Evolutionary conservation across 164 flowering plant species (phyloP), one percentile per base, ranked within the genome.

Genomic region (Berberis vulgaris): DNA sequence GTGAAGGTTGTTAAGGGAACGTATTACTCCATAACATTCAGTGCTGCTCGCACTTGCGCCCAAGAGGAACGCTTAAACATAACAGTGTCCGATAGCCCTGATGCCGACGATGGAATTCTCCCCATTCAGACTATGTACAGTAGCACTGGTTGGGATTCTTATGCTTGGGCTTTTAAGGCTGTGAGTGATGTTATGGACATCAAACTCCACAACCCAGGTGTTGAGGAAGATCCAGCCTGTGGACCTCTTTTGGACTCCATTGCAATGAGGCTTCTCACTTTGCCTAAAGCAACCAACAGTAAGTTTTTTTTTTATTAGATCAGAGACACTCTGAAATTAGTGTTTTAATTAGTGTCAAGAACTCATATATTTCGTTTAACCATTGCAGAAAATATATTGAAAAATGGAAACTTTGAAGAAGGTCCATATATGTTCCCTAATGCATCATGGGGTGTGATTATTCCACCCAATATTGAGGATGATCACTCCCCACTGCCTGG

Each of bases 161-260:
- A 82, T 43, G 69, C 85, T 0, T 82, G 88, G 84, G 86, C 76
- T 1, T 87, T 82, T 70, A 65, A 72, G 41, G 85, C 89, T 0
- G 74, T 70, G 6, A 58, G 3, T 4, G 9, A 65, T 0, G 77
- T 52, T 45, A 59, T 70, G 3, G 83, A 79, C 60, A 56, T 85
- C 11, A 26, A 66, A 2, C 77, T 87, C 50, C 94, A 87, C 46
- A 82, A 87, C 60, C 96, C 99, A 0, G 99, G 97, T 0, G 89
- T 77, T 0, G 96, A 89, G 72, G 97, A 95, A 66, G 97, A 95
- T 69, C 88, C 96, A 0, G 99, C 97, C 12, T 95, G 99, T 26
- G 99, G 99, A 0, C 99, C 99, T 1, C 84, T 95, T 2, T 78
- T 95, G 26, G 99, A 95, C 64, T 79, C 96, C 0, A 63, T 95